phyloP scores from a whole-genome alignment of 2,329 filamentous ascomycete genomes.

The Talaromyces marneffei region DNA sequence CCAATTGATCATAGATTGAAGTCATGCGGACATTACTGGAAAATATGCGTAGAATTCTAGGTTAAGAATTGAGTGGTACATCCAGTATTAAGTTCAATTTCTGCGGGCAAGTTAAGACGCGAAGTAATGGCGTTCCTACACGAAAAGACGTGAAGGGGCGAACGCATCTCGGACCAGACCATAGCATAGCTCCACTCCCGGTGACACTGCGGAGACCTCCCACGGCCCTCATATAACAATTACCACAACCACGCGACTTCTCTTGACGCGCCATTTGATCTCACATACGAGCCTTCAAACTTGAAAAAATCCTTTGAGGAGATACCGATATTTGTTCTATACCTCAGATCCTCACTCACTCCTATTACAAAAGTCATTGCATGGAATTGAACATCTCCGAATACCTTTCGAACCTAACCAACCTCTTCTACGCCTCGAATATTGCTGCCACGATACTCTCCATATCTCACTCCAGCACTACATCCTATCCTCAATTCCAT shows the following conservation, averaged over 20 bases:
- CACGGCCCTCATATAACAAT: slow-evolving; percentile 6
- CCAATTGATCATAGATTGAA: background rate
- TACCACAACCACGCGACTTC: slow-evolving; percentile 16
- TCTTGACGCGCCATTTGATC: slow-evolving; percentile 12
- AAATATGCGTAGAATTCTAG: background rate
- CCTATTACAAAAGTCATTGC: background rate
- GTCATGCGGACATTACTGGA: background rate
- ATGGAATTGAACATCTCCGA: background rate
- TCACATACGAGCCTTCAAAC: background rate
- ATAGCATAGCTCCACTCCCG: slow-evolving; percentile 11
- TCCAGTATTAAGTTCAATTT: background rate
- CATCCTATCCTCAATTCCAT: background rate
- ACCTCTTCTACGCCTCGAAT: background rate
- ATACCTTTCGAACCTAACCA: background rate
- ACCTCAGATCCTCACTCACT: background rate
- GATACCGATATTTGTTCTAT: background rate
- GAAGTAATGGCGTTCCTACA: slow-evolving; percentile 9
- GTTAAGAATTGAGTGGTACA: background rate
- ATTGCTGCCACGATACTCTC: background rate
- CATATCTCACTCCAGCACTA: background rate
- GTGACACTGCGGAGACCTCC: slow-evolving; percentile 15
- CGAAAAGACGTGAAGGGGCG: slow-evolving; percentile 9
- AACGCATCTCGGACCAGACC: slow-evolving; percentile 12
- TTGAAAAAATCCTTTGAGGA: background rate
- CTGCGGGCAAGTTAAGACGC: slow-evolving; percentile 3